Evolutionary conservation across 345 rosid genomes (phyloP).

Genomic region (Ceriops zippeliana): DNA sequence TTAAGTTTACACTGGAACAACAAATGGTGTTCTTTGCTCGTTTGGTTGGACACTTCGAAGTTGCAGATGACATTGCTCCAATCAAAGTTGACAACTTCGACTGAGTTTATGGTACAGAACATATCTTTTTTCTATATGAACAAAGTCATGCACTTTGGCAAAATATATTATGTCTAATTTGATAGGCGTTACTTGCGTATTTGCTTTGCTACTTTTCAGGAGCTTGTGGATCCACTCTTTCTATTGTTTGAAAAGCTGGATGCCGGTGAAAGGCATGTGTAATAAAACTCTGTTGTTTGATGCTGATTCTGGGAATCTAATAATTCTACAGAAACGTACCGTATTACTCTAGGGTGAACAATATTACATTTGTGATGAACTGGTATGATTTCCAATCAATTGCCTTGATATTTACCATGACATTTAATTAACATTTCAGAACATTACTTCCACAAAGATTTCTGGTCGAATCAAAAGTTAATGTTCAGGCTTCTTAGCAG

Average conservation of each 20-base stretch:
- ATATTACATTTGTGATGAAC: background rate
- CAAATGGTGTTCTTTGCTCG: constrained; percentile 87
- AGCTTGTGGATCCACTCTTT: background rate
- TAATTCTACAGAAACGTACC: background rate
- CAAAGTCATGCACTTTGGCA: too few relatives aligned
- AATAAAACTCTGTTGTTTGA: background rate
- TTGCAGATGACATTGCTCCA: constrained; percentile 72
- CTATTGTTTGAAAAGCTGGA: background rate
- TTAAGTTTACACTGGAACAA: constrained; percentile 87
- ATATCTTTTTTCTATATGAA: too few relatives aligned
- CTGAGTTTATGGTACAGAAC: constrained; percentile 13
- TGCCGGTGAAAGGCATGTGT: background rate
- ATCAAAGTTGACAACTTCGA: constrained; percentile 77
- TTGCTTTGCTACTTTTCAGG: background rate
- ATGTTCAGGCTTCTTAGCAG: background rate
- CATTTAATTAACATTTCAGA: too few relatives aligned
- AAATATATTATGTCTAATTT: too few relatives aligned
- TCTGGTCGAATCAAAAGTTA: background rate
- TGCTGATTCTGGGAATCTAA: background rate
- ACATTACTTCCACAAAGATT: background rate
- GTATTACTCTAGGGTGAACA: background rate
- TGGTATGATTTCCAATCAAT: background rate
- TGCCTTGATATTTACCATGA: background rate
- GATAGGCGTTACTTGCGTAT: background rate
- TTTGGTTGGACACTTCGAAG: constrained; percentile 58